phyloP scores from a whole-genome alignment of 1,284 basidiomycete genomes.

The Ceratobasidium papillatum region DNA sequence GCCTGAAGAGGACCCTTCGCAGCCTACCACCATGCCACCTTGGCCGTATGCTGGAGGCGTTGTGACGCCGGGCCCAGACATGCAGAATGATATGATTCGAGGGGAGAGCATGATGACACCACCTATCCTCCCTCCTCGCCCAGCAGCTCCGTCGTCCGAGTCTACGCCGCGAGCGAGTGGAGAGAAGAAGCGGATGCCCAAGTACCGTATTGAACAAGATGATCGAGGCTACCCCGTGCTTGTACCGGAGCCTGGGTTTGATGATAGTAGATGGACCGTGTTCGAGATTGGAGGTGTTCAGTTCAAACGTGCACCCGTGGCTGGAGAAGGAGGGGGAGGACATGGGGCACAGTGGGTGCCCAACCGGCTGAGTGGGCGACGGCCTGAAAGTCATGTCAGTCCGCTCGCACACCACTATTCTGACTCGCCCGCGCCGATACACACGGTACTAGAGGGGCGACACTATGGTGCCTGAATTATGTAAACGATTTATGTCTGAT shows the following conservation, averaged over 20 bases:
- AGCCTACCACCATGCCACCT: slow-evolving; percentile 5
- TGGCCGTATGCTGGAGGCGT: slow-evolving; percentile 32
- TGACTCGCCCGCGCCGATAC: slow-evolving; percentile 29
- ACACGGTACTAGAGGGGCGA: slow-evolving; percentile 27
- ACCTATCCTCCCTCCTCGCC: slow-evolving; percentile 26
- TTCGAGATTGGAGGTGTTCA: slow-evolving; percentile 39
- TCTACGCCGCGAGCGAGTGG: neutral
- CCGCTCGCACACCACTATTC: slow-evolving; percentile 27
- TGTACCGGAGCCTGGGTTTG: slow-evolving; percentile 34
- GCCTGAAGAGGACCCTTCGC: slow-evolving; percentile 9
- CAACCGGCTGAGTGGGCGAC: slow-evolving; percentile 20
- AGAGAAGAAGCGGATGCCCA: slow-evolving; percentile 34
- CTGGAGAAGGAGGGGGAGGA: neutral
- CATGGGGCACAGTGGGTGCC: slow-evolving; percentile 27
- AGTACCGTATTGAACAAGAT: slow-evolving; percentile 38
- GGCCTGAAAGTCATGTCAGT: neutral
- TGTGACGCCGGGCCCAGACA: slow-evolving; percentile 26
- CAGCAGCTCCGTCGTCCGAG: neutral
- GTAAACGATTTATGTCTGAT: slow-evolving; percentile 13
- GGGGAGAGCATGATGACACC: slow-evolving; percentile 37
- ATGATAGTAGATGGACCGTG: slow-evolving; percentile 37
- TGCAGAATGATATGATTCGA: slow-evolving; percentile 13
- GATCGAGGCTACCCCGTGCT: slow-evolving; percentile 29
- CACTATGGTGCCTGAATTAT: slow-evolving; percentile 26
- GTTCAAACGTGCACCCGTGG: slow-evolving; percentile 27